Percentiles rank a stretch among this genome's conserved stretches.
phyloP scores from a whole-genome alignment of 2,329 filamentous ascomycete genomes.

The Penicillium corylophilum region DNA sequence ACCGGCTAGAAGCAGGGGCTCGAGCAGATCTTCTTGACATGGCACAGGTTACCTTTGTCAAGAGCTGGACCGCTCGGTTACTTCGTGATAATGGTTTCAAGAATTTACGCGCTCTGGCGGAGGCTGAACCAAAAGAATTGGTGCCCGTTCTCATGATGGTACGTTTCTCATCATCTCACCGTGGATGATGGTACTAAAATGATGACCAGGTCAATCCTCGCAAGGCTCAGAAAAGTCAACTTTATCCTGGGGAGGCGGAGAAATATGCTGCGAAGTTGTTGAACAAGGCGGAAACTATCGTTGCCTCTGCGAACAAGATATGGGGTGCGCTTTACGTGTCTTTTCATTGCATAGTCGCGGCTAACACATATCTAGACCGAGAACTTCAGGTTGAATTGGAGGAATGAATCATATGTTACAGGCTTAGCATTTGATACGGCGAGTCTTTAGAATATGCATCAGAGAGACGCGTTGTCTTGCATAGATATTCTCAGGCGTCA shows the following conservation, averaged over 20 bases:
- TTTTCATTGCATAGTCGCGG: neutral
- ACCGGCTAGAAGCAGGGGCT: slow-evolving; percentile 70
- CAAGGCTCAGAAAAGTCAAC: slow-evolving; percentile 52
- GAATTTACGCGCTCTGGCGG: slow-evolving; percentile 65
- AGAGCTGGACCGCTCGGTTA: slow-evolving; percentile 70
- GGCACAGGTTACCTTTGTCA: slow-evolving; percentile 71
- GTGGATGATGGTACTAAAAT: neutral
- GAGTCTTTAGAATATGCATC: slow-evolving; percentile 2
- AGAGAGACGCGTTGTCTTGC: slow-evolving; percentile 40
- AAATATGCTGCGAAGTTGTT: slow-evolving; percentile 65
- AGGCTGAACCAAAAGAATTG: slow-evolving; percentile 66
- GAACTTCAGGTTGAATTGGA: slow-evolving; percentile 39
- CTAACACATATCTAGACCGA: slow-evolving; percentile 27
- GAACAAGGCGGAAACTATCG: slow-evolving; percentile 66
- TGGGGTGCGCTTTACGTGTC: slow-evolving; percentile 51
- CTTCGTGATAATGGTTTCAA: slow-evolving; percentile 77
- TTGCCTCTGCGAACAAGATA: slow-evolving; percentile 65
- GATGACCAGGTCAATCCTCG: slow-evolving; percentile 61
- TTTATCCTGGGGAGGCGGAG: slow-evolving; percentile 57
- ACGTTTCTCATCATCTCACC: slow-evolving; percentile 6
- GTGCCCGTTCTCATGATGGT: slow-evolving; percentile 72
- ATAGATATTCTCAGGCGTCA: slow-evolving; percentile 35
- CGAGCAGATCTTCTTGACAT: slow-evolving; percentile 68
- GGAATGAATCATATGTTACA: slow-evolving; percentile 20
- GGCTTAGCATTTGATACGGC: neutral